These are phyloP conservation scores for Kalanchoe fedtschenkoi DNA, from an alignment of 164 flowering plant genomes.

Conservation along the genomic window DNA sequence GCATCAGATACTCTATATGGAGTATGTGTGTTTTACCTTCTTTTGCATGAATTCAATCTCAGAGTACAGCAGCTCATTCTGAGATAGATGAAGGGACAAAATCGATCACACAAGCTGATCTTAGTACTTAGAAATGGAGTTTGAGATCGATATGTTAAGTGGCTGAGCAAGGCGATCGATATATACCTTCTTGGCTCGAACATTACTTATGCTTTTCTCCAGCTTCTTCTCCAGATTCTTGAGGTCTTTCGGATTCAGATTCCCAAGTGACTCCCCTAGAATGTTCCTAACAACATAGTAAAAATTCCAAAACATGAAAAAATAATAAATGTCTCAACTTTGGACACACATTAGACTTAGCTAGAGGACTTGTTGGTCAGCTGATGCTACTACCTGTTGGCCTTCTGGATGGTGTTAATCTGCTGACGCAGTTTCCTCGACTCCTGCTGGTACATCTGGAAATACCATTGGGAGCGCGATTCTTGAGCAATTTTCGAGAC, in stretches of 20 bases:
- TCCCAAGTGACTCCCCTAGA: conserved; percentile 27
- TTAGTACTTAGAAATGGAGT: not conserved
- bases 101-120: too few species aligned
- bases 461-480: not conserved
- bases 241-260: conserved; percentile 25
- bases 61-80: conserved; percentile 29
- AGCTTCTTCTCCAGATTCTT: conserved; percentile 28
- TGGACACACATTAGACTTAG: not conserved
- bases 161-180: not conserved
- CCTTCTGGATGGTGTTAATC: conserved; percentile 25
- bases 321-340: not conserved
- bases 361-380: not conserved
- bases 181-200: conserved; percentile 31
- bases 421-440: conserved; percentile 26
- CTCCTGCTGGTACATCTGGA: conserved; percentile 38
- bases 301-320: not conserved
- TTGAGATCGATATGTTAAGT: not conserved
- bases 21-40: conserved; percentile 22
- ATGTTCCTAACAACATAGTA: conserved; percentile 31
- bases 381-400: conserved; percentile 22
- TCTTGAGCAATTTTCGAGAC: not conserved
- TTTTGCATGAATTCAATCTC: conserved; percentile 42
- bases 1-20: not conserved
- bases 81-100: not conserved
- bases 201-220: conserved; percentile 31